Conservation (phyloP, 2,329 filamentous ascomycete genomes). For the Kalmusia sp. region DNA sequence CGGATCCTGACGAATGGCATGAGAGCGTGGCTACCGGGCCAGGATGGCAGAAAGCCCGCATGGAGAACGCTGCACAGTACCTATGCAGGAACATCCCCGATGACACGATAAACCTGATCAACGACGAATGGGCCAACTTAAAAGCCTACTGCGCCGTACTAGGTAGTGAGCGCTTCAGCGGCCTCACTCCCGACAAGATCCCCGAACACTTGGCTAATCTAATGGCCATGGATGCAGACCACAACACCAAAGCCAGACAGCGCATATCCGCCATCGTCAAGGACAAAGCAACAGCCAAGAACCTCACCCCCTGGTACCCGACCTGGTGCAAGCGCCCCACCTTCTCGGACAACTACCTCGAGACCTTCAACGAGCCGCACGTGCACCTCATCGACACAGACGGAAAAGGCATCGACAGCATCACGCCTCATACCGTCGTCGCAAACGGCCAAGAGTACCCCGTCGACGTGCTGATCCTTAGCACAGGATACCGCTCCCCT, state of each 20-base stretch:
- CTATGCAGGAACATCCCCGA: conserved; percentile 8
- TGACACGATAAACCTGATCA: conserved; percentile 49
- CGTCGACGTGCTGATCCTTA: conserved; percentile 55
- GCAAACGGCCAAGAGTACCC: conserved; percentile 56
- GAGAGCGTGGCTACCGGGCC: conserved; percentile 36
- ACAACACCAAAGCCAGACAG: conserved; percentile 51
- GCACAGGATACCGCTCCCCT: conserved; percentile 49
- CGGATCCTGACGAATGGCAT: conserved; percentile 53
- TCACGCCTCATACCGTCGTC: conserved; percentile 56
- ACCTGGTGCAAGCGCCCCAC: conserved; percentile 67
- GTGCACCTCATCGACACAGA: conserved; percentile 67
- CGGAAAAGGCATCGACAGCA: conserved; percentile 57
- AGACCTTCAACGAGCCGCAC: conserved; percentile 63
- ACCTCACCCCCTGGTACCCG: conserved; percentile 65
- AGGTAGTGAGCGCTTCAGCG: conserved; percentile 25
- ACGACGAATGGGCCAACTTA: conserved; percentile 56
- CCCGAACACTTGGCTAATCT: conserved; percentile 47
- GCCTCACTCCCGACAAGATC: conserved; percentile 46
- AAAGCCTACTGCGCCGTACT: conserved; percentile 44
- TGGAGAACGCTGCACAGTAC: conserved; percentile 51
- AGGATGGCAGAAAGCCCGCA: conserved; percentile 58
- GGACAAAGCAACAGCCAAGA: conserved; percentile 57
- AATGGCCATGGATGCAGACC: conserved; percentile 51
- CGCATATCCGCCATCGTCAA: conserved; percentile 58
- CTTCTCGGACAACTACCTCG: conserved; percentile 66